Conservation (phyloP, 129 eudicot genomes). For the Flaveria linearis region DNA sequence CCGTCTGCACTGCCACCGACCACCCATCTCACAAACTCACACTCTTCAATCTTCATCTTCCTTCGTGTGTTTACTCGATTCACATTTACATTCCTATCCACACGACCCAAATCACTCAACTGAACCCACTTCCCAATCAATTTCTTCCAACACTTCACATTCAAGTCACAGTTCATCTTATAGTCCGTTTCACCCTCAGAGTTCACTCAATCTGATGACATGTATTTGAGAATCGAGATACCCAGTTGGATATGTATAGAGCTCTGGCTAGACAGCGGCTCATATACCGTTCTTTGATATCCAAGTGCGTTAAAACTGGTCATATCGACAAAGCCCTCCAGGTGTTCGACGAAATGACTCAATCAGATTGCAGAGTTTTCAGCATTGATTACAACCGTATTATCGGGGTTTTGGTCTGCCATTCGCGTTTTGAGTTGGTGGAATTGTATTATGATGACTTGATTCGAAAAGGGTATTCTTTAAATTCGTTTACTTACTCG, state of each 20-base stretch:
- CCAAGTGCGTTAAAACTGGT: slow-evolving; percentile 65
- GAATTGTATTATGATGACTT: slow-evolving; percentile 61
- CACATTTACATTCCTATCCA: too few relatives aligned
- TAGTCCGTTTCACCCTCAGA: slow-evolving; percentile 26
- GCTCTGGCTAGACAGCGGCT: slow-evolving; percentile 64
- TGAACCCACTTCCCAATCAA: slow-evolving; percentile 18
- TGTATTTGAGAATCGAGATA: slow-evolving; percentile 42
- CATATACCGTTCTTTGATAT: slow-evolving; percentile 62
- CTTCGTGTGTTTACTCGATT: not conserved
- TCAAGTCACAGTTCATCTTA: slow-evolving; percentile 14
- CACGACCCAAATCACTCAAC: slow-evolving; percentile 5
- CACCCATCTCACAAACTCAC: slow-evolving; percentile 25
- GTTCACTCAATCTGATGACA: slow-evolving; percentile 46
- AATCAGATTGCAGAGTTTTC: slow-evolving; percentile 74
- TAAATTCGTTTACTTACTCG: slow-evolving; percentile 83
- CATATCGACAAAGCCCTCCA: slow-evolving; percentile 67
- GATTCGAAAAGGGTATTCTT: slow-evolving; percentile 74
- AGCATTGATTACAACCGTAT: slow-evolving; percentile 85
- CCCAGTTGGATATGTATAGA: slow-evolving; percentile 71
- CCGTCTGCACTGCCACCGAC: slow-evolving; percentile 41
- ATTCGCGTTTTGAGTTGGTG: slow-evolving; percentile 69
- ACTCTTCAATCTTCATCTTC: not conserved
- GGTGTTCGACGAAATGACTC: slow-evolving; percentile 86
- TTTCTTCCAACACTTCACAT: not conserved
- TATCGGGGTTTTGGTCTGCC: slow-evolving; percentile 69